phyloP scores from a whole-genome alignment of 306 rosid genomes.

The Senna tora region DNA sequence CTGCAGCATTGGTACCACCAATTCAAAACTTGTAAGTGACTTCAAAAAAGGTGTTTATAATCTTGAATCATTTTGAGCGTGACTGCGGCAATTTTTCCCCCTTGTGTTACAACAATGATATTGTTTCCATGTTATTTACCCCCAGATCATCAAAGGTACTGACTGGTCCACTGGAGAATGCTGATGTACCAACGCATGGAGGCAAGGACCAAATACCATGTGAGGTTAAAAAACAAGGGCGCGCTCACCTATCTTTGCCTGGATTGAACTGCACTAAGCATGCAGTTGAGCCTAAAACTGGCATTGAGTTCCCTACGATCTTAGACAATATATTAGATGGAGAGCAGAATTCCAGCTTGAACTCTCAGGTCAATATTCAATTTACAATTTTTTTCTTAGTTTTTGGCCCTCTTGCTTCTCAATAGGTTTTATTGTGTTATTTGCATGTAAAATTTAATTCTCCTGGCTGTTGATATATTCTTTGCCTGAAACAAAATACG shows the following conservation, averaged over 20 bases:
- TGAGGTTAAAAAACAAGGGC: constrained; percentile 61
- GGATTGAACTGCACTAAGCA: constrained; percentile 61
- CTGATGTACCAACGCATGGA: constrained; percentile 51
- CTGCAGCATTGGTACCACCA: constrained; percentile 81
- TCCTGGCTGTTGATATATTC: constrained; percentile 29
- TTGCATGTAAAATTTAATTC: constrained; percentile 20
- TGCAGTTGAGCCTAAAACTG: constrained; percentile 84
- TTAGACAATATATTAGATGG: constrained; percentile 54
- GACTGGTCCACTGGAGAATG: constrained; percentile 57
- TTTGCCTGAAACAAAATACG: constrained; percentile 10
- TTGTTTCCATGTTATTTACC: constrained; percentile 33
- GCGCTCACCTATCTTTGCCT: constrained; percentile 48
- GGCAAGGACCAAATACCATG: constrained; percentile 55
- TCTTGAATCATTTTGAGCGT: constrained; percentile 31
- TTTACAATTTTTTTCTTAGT: constrained; percentile 1
- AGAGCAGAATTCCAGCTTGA: constrained; percentile 54
- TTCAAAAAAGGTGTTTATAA: constrained; percentile 27
- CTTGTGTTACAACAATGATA: constrained; percentile 17
- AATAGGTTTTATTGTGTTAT: constrained; percentile 15
- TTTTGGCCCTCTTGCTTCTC: constrained; percentile 20
- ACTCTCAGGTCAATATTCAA: constrained; percentile 68
- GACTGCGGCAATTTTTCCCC: not conserved
- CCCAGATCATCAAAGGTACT: constrained; percentile 74
- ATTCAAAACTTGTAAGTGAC: constrained; percentile 70
- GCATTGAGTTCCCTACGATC: constrained; percentile 84